Percentiles rank a stretch among this genome's conserved stretches.
Evolutionary conservation across 129 eudicot genomes (phyloP).

Genomic region (carrot (Daucus carota)): DNA sequence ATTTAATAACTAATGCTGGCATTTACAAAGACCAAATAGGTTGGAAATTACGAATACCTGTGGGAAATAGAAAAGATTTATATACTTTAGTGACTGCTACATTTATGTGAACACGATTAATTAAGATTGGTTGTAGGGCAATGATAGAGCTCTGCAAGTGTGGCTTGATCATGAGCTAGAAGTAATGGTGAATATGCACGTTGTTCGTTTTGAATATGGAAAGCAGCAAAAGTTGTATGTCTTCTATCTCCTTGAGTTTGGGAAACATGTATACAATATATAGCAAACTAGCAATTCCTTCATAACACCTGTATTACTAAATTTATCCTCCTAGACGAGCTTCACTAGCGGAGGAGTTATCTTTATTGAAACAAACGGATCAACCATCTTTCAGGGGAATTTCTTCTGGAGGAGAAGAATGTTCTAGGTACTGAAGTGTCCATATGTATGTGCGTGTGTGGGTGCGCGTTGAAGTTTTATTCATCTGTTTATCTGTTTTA

Average conservation of each 20-base stretch:
- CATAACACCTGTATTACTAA: neutral
- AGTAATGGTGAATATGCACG: constrained; percentile 73
- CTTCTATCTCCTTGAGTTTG: neutral
- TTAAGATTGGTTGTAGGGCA: constrained; percentile 36
- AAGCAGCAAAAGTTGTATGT: constrained; percentile 77
- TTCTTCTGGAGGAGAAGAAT: constrained; percentile 52
- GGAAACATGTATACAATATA: neutral
- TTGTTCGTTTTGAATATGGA: constrained; percentile 76
- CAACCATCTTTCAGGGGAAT: constrained; percentile 54
- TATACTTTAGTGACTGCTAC: neutral
- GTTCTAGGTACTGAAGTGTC: constrained; percentile 36
- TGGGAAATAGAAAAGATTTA: no score
- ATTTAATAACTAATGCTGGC: neutral
- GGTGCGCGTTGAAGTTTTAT: neutral
- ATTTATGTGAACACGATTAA: neutral
- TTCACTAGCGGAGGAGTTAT: constrained; percentile 76
- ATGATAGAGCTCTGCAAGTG: constrained; percentile 63
- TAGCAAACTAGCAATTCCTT: neutral
- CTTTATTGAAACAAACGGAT: constrained; percentile 67
- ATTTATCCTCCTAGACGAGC: constrained; percentile 50
- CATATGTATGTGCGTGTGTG: no score
- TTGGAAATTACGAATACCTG: neutral
- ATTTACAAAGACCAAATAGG: neutral
- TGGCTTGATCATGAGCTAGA: constrained; percentile 94
- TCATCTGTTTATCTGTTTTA: neutral